Conservation (phyloP, 371 early-diverging fungal species). For the Circinella minor region DNA sequence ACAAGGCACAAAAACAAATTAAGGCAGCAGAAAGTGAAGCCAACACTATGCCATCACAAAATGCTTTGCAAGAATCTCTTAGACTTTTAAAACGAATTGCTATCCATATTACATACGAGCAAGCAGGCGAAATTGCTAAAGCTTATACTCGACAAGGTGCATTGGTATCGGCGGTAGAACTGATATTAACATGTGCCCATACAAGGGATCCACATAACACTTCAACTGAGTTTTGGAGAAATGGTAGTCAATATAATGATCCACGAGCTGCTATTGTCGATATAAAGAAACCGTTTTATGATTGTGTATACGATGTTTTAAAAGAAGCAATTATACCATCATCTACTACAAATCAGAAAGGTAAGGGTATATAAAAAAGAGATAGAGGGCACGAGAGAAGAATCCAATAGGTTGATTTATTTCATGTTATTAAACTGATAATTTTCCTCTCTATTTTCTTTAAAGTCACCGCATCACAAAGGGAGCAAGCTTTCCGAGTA, state of each 20-base stretch:
- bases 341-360: neutral
- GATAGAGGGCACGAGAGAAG: no score
- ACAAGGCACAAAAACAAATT: conserved; percentile 51
- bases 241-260: conserved; percentile 42
- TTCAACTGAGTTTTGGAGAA: conserved; percentile 45
- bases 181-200: conserved; percentile 70
- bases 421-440: neutral
- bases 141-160: conserved; percentile 27
- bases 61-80: conserved; percentile 63
- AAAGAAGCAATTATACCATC: conserved; percentile 23
- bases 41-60: conserved; percentile 48
- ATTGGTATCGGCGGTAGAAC: conserved; percentile 43
- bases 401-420: neutral
- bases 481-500: conserved; percentile 21
- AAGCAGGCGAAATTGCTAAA: conserved; percentile 30
- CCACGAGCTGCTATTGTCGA: conserved; percentile 32
- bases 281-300: conserved; percentile 62
- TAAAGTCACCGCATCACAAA: conserved; percentile 14
- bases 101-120: conserved; percentile 30
- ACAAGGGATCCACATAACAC: conserved; percentile 65
- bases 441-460: neutral
- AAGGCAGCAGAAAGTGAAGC: conserved; percentile 28
- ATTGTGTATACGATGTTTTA: conserved; percentile 49
- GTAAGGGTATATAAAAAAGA: neutral
- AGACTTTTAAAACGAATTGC: conserved; percentile 49